A percentile compares a stretch with the other conserved stretches of the same genome.
Conservation (phyloP, 2,329 filamentous ascomycete genomes). For the Helminthosporium solani region DNA sequence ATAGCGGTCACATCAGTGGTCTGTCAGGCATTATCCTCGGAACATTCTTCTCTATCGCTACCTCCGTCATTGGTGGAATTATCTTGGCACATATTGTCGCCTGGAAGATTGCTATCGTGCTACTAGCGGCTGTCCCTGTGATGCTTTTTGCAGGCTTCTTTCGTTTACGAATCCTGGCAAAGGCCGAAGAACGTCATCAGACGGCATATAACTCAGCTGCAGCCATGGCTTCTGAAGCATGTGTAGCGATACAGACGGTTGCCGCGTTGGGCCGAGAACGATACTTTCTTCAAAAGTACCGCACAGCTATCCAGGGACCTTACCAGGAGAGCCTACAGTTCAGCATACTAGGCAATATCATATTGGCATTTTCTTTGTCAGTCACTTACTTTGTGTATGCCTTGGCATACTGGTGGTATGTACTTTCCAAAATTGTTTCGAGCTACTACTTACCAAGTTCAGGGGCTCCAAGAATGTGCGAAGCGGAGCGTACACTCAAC, state of each 20-base stretch:
- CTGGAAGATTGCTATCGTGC: slow-evolving; percentile 54
- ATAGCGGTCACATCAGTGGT: slow-evolving; percentile 51
- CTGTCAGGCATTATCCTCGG: slow-evolving; percentile 53
- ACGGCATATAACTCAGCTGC: slow-evolving; percentile 65
- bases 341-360: slow-evolving; percentile 43
- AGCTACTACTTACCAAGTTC: not conserved
- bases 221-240: slow-evolving; percentile 66
- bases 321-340: slow-evolving; percentile 45
- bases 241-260: slow-evolving; percentile 64
- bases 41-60: slow-evolving; percentile 51
- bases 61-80: slow-evolving; percentile 50
- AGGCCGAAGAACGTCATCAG: slow-evolving; percentile 64
- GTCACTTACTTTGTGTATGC: slow-evolving; percentile 52
- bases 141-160: slow-evolving; percentile 51
- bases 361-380: slow-evolving; percentile 48
- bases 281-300: slow-evolving; percentile 42
- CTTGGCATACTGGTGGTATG: slow-evolving; percentile 48
- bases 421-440: not conserved
- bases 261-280: slow-evolving; percentile 46
- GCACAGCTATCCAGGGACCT: slow-evolving; percentile 40
- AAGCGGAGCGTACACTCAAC: slow-evolving; percentile 43
- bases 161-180: slow-evolving; percentile 51
- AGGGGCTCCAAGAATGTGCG: slow-evolving; percentile 48
- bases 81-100: slow-evolving; percentile 51
- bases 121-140: slow-evolving; percentile 51